phyloP scores from a whole-genome alignment of 2,329 filamentous ascomycete species.

The Colletotrichum agaves region DNA sequence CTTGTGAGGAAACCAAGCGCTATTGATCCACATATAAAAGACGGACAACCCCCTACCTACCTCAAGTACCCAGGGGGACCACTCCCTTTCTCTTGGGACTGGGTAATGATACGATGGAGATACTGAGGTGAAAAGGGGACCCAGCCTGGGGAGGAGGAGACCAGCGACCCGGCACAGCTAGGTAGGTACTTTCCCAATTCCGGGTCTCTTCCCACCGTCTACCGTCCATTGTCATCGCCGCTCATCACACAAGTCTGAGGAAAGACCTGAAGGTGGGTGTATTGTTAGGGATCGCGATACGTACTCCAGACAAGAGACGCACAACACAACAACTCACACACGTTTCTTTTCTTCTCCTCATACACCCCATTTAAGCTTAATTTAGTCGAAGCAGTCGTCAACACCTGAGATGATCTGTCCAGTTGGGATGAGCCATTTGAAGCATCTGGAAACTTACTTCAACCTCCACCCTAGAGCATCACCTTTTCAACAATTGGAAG shows the following conservation, averaged over 20 bases:
- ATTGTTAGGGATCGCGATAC: background rate
- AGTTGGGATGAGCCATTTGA: constrained; percentile 6
- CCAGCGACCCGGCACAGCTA: background rate
- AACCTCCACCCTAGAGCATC: background rate
- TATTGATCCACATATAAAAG: constrained; percentile 15
- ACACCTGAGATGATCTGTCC: constrained; percentile 25
- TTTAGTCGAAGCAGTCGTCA: constrained; percentile 13
- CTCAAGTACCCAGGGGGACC: background rate
- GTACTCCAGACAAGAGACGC: background rate
- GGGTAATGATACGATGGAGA: constrained; percentile 28
- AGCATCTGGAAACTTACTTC: background rate
- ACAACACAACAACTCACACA: background rate
- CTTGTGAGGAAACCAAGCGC: background rate
- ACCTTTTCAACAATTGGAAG: background rate
- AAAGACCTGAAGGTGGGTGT: no score
- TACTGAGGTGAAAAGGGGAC: constrained; percentile 15
- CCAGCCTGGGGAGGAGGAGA: constrained; percentile 7
- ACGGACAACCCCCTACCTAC: constrained; percentile 3
- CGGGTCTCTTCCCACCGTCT: background rate
- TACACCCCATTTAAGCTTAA: constrained; percentile 33
- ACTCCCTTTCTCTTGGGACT: constrained; percentile 24
- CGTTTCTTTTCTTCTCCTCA: background rate
- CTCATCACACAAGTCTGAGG: background rate
- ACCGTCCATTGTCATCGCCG: background rate
- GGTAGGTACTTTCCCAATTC: background rate